Percentiles rank a stretch among this genome's conserved stretches.
Evolutionary conservation across 805 yeast species (phyloP).

Genomic region (Kodamaea sagamina): DNA sequence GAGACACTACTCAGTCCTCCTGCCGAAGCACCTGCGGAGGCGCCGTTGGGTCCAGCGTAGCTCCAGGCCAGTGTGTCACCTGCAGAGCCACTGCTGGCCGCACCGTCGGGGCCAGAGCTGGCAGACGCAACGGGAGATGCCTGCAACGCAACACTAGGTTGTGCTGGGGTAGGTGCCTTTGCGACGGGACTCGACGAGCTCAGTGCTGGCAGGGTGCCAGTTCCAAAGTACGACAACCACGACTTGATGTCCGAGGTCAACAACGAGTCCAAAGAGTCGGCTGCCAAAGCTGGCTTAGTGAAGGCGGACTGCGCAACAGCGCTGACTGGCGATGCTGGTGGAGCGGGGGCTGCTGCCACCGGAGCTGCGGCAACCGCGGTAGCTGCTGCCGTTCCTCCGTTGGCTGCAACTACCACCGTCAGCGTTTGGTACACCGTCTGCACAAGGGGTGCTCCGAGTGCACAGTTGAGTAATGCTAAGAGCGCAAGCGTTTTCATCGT

Average conservation of each 20-base stretch:
- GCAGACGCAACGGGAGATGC: conserved; percentile 10
- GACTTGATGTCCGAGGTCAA: conserved; percentile 12
- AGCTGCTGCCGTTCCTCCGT: conserved; percentile 15
- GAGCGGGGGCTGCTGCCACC: conserved; percentile 16
- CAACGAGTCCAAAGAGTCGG: conserved; percentile 12
- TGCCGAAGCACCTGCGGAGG: conserved; percentile 8
- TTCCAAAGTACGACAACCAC: conserved; percentile 16
- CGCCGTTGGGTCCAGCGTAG: not conserved
- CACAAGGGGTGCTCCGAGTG: conserved; percentile 28
- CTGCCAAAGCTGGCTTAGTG: conserved; percentile 11
- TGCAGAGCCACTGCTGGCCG: conserved; percentile 2
- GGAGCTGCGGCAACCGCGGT: conserved; percentile 20
- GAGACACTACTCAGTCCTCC: conserved; percentile 4
- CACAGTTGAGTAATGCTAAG: conserved; percentile 15
- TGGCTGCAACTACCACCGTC: conserved; percentile 17
- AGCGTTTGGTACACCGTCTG: conserved; percentile 23
- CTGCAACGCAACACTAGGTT: conserved; percentile 8
- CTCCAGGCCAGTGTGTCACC: not conserved
- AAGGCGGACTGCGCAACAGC: conserved; percentile 9
- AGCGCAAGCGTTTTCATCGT: conserved; percentile 9
- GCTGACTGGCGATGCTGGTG: conserved; percentile 15
- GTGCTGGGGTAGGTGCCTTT: not conserved
- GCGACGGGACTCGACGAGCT: conserved; percentile 11
- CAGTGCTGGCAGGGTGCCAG: conserved; percentile 12
- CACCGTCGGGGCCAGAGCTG: not conserved